These are phyloP conservation scores for Cyclospora cayetanensis DNA, from an alignment of 169 alveolate species.

Conservation along the genomic window DNA sequence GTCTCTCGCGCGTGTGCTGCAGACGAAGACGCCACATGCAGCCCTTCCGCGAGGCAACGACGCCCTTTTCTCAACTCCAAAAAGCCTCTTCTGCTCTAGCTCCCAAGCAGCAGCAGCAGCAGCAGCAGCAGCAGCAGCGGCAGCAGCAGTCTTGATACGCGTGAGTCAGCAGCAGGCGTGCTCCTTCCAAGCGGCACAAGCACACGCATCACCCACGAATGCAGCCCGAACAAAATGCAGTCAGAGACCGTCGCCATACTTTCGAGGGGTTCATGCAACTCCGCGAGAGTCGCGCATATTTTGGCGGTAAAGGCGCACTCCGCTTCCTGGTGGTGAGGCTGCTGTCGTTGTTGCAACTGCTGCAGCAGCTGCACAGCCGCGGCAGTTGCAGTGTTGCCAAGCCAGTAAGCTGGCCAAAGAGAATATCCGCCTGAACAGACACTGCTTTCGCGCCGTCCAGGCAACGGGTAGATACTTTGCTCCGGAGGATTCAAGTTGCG, in stretches of 20 bases:
- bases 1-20: no score
- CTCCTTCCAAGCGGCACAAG: constrained; percentile 12
- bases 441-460: constrained; percentile 40
- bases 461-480: constrained; percentile 27
- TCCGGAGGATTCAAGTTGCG: constrained; percentile 36
- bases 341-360: constrained; percentile 63
- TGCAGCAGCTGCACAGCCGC: constrained; percentile 66
- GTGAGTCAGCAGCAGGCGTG: no score
- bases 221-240: no score
- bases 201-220: not conserved
- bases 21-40: no score
- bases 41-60: no score
- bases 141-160: not conserved
- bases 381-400: constrained; percentile 29
- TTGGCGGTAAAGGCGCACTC: constrained; percentile 21
- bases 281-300: constrained; percentile 43
- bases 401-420: constrained; percentile 67
- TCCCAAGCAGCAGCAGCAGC: not conserved
- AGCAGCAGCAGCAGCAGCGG: constrained; percentile 6
- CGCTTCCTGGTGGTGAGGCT: constrained; percentile 33
- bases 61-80: no score
- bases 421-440: not conserved
- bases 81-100: no score
- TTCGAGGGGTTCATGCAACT: constrained; percentile 49
- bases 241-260: not conserved